These are phyloP conservation scores for Rickenella mellea DNA, from an alignment of 768 basidiomycete species.

Conservation along the genomic window DNA sequence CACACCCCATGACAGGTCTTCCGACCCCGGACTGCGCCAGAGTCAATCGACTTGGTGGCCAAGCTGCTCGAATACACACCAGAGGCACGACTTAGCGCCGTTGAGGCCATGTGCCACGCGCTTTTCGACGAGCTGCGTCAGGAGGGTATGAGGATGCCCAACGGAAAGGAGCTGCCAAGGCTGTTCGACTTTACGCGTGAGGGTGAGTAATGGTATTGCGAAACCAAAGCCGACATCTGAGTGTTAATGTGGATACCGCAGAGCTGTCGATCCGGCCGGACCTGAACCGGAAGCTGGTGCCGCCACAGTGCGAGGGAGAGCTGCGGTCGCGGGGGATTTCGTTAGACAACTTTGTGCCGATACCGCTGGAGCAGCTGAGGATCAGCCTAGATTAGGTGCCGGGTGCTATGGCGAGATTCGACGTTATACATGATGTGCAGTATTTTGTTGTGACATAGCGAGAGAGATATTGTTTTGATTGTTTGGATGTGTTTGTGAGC, in stretches of 20 bases:
- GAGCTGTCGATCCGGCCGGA: constrained; percentile 96
- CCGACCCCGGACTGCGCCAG: constrained; percentile 90
- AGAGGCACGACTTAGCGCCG: constrained; percentile 77
- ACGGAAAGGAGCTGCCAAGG: constrained; percentile 90
- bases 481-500: neutral
- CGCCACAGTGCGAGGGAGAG: constrained; percentile 82
- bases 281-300: constrained; percentile 85
- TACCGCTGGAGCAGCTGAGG: constrained; percentile 92
- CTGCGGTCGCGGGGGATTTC: constrained; percentile 79
- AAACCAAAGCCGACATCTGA: constrained; percentile 2
- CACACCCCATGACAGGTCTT: constrained; percentile 61
- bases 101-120: constrained; percentile 87
- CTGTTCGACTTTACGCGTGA: constrained; percentile 95
- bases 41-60: constrained; percentile 93
- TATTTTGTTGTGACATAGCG: neutral
- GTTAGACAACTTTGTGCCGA: constrained; percentile 88
- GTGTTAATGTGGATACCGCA: constrained; percentile 21
- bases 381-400: constrained; percentile 79
- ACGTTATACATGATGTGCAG: neutral
- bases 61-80: constrained; percentile 99
- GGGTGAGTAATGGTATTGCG: constrained; percentile 43
- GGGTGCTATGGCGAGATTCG: neutral
- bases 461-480: constrained; percentile 1
- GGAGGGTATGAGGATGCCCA: constrained; percentile 91
- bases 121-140: constrained; percentile 95